These are phyloP conservation scores for Eremomyces bilateralis DNA, from an alignment of 495 filamentous ascomycete species.

Conservation along the genomic window DNA sequence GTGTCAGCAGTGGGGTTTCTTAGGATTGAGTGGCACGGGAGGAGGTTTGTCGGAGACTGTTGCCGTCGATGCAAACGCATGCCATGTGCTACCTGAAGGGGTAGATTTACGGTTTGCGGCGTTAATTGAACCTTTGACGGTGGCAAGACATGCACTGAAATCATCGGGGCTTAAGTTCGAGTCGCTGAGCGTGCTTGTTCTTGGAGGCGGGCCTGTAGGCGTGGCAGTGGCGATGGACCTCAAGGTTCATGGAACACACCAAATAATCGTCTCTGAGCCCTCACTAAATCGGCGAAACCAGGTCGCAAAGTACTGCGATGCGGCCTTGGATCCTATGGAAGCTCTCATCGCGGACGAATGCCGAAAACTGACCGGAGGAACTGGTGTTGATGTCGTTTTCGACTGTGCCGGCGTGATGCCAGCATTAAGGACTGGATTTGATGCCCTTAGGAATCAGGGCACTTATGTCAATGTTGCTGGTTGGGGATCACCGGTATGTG, in stretches of 20 bases:
- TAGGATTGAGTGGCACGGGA: slow-evolving; percentile 11
- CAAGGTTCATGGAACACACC: slow-evolving; percentile 22
- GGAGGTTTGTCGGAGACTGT: slow-evolving; percentile 11
- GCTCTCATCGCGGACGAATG: slow-evolving; percentile 27
- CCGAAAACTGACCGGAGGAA: slow-evolving; percentile 24
- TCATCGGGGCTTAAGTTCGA: slow-evolving; percentile 26
- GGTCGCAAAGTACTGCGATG: slow-evolving; percentile 27
- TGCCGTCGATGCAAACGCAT: slow-evolving; percentile 8
- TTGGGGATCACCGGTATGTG: slow-evolving; percentile 29
- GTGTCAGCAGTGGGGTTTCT: slow-evolving; percentile 12
- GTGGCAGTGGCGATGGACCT: slow-evolving; percentile 38
- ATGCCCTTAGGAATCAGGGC: slow-evolving; percentile 27
- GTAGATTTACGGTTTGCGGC: slow-evolving; percentile 16
- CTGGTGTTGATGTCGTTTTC: slow-evolving; percentile 28
- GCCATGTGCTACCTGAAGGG: slow-evolving; percentile 9
- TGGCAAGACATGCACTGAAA: slow-evolving; percentile 45
- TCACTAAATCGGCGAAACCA: slow-evolving; percentile 26
- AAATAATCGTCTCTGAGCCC: slow-evolving; percentile 36
- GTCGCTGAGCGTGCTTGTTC: slow-evolving; percentile 27
- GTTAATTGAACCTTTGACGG: slow-evolving; percentile 37
- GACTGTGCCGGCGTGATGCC: slow-evolving; percentile 35
- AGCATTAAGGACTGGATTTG: slow-evolving; percentile 27
- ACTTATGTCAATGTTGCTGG: slow-evolving; percentile 40
- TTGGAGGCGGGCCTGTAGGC: slow-evolving; percentile 42
- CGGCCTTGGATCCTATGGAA: slow-evolving; percentile 32